Evolutionary conservation across 1,284 basidiomycete genomes (phyloP), one percentile per base, ranked within the genome.

Genomic region (Puccinia coronata): DNA sequence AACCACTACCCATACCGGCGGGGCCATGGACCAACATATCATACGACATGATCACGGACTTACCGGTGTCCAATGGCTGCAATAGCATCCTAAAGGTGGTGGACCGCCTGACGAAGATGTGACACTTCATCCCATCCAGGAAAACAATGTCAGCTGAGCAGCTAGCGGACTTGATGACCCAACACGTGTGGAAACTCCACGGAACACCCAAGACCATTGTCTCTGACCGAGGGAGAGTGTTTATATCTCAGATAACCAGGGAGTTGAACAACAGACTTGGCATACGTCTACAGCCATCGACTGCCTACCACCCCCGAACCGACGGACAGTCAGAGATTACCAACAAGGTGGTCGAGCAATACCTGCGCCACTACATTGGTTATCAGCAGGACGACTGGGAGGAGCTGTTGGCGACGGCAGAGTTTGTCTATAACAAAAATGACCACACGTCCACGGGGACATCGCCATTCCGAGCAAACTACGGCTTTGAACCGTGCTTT

Each of bases 1-100:
- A 87, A 75, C 86, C 86, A 14, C 84, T 88, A 23, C 83, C 83
- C 0, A 81, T 85, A 18, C 85, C 87, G 0, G 57, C 84, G 4
- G 53, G 80, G n/a, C 82, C 71, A 6, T 84, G 82, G 73, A 53
- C 23, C 14, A n/a, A 53, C 18, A 53, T 18, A 5, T 16, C 4
- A 28, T 67, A 67, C 16, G 34, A 67, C 28, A 3, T 67, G 8
- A 67, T 67, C 11, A 63, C 61, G 6, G n/a, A 28, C 8, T 28
- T 63, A 25, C 61, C 61, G 5, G 1, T 4, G 28, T 63, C 61
- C 11, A 28, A 63, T 11, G 61, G 61, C 11, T 34, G 28, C 3
- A 11, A 63, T 63, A 28, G 12, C n/a, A 63, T 63, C 20, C 11
- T 63, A 11, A 16, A 8, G 8, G 43, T 47, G 8, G 16, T 47